phyloP scores from a whole-genome alignment of 345 rosid species.

The Hibiscus tridactylites region DNA sequence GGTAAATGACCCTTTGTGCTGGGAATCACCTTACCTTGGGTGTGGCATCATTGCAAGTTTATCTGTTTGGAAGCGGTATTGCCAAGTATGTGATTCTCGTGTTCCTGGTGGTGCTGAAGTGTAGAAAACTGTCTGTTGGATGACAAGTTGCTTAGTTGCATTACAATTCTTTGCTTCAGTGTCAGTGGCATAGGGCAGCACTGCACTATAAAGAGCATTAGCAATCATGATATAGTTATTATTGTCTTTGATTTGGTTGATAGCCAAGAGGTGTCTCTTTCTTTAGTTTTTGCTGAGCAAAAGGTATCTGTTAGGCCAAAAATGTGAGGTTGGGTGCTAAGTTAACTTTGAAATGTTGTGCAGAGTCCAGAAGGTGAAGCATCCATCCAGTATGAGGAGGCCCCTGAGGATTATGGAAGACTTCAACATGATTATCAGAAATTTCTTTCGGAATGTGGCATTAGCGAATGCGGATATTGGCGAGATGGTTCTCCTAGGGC shows the following conservation, averaged over 20 bases:
- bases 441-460: conserved; percentile 10
- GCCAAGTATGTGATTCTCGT: too few species aligned
- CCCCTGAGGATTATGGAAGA: neutral
- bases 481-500: neutral
- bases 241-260: neutral
- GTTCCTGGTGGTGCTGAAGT: too few species aligned
- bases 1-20: too few species aligned
- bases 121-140: too few species aligned
- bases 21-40: too few species aligned
- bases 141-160: too few species aligned
- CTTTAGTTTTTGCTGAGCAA: too few species aligned
- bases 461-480: conserved; percentile 4
- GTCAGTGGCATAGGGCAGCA: too few species aligned
- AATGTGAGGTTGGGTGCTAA: neutral
- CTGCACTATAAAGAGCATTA: neutral
- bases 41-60: too few species aligned
- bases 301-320: neutral
- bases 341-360: neutral
- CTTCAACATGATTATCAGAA: conserved; percentile 6
- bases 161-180: too few species aligned
- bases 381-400: neutral
- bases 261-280: too few species aligned
- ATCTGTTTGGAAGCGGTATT: too few species aligned
- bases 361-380: conserved; percentile 6
- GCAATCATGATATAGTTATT: neutral